phyloP scores from a whole-genome alignment of 192 early-diverging fungal genomes.

The Phlyctochytrium bullatum region DNA sequence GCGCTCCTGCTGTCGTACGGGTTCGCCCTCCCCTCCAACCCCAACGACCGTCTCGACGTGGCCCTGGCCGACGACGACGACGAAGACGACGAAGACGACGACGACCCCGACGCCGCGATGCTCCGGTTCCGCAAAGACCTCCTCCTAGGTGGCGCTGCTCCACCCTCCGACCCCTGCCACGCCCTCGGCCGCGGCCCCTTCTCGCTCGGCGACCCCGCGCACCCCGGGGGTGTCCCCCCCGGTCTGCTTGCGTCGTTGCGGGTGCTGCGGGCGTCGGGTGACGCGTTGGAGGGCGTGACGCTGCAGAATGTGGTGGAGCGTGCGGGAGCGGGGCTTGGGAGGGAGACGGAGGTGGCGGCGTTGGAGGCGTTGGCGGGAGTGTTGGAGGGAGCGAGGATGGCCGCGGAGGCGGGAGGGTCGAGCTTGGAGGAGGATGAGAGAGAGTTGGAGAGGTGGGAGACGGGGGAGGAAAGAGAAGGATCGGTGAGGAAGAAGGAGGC shows the following conservation, averaged over 20 bases:
- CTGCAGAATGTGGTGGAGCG: not conserved
- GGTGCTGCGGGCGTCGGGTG: not conserved
- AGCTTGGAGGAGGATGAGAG: not conserved
- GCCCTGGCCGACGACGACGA: not conserved
- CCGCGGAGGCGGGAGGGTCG: too few species aligned
- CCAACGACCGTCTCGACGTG: not conserved
- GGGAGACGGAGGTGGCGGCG: too few species aligned
- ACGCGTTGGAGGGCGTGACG: not conserved
- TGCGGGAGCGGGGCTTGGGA: too few species aligned
- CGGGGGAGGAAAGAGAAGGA: not conserved
- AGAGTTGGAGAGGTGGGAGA: not conserved
- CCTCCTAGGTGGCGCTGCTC: not conserved
- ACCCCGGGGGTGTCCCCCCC: too few species aligned
- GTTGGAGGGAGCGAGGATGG: too few species aligned
- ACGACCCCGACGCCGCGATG: not conserved
- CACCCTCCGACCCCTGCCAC: not conserved
- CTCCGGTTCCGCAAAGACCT: not conserved
- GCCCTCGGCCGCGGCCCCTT: not conserved
- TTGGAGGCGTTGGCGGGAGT: too few species aligned
- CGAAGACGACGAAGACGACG: not conserved
- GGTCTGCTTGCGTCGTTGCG: not conserved
- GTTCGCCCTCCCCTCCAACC: not conserved
- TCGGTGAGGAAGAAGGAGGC: not conserved
- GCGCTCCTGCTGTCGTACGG: not conserved
- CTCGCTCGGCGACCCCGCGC: not conserved